Evolutionary conservation across 2,329 filamentous ascomycete genomes (phyloP).

Genomic region (Colletotrichum destructivum): DNA sequence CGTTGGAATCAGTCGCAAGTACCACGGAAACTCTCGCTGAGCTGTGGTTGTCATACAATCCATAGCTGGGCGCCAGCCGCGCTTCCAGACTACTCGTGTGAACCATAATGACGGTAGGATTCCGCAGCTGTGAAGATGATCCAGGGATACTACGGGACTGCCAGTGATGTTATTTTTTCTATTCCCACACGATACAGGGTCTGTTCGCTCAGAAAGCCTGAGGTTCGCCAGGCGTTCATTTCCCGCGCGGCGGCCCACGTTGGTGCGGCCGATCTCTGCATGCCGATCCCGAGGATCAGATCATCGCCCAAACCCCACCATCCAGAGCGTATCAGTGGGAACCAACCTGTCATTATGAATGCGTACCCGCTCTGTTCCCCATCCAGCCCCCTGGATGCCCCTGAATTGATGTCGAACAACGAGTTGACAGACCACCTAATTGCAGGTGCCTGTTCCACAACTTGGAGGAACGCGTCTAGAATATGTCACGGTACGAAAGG

Average conservation of each 20-base stretch:
- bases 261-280: conserved; percentile 36
- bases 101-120: not conserved
- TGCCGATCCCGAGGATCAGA: conserved; percentile 28
- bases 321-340: not conserved
- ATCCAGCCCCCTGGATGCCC: not conserved
- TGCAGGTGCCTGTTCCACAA: not conserved
- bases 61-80: not conserved
- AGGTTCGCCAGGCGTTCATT: conserved; percentile 4
- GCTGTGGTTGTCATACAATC: no score
- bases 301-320: conserved; percentile 9
- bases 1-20: not conserved
- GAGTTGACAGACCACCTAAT: not conserved
- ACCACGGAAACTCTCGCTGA: no score
- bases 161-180: not conserved
- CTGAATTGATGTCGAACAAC: not conserved
- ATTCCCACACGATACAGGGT: conserved; percentile 10
- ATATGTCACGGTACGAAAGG: not conserved
- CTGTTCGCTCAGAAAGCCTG: conserved; percentile 11
- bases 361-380: conserved; percentile 2
- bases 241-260: conserved; percentile 26
- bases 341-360: not conserved
- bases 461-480: not conserved
- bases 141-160: not conserved
- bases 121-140: not conserved
- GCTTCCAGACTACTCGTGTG: not conserved